Evolutionary conservation across 1,284 basidiomycete species (phyloP), one percentile per base, ranked within the genome.

Genomic region (Apiotrichum domesticum): DNA sequence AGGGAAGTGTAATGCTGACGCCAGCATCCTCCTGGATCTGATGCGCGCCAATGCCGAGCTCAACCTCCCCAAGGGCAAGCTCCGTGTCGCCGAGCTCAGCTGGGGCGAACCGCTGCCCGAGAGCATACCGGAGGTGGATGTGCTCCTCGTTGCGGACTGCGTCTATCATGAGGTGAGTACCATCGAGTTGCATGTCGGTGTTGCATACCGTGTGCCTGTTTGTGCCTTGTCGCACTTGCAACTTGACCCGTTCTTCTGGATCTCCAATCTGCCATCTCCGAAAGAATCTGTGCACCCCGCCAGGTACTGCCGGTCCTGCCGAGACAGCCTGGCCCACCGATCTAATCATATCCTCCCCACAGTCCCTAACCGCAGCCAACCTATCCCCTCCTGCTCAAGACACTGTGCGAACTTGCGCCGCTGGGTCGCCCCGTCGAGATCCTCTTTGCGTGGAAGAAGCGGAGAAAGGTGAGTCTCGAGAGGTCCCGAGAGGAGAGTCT

Each of bases 391-490:
- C 82, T 97, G 1, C 87, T 94, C 1, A 75, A 86, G 63, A 95
- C 92, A 0, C 80, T 97, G 51, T 80, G 78, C 39, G 83, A 86
- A 43, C 81, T 96, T 15, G 69, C 80, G 7, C 76, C 71, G 0
- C 55, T 69, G 3, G 73, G 70, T 2, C 80, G 73, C 52, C 74
- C 77, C 29, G 84, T 85, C 6, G 86, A 90, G 60, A 82, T 92
- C 56, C 74, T 91, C 32, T 95, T 97, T 73, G 94, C 90, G 73
- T 95, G 92, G 77, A 93, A 94, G 77, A 95, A 95, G 71, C 82
- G 92, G 49, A 82, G 93, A 75, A 95, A 93, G 83, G 90, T 87
- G 48, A 9, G 21, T 21, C 21, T 21, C 21, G 21, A 21, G 21
- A 21, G 21, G 21, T 21, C 21, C 21, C 21, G 21, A 21, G 21